Conservation (phyloP, 2,329 filamentous ascomycete species). For the Raffaelea deltoideospora region DNA sequence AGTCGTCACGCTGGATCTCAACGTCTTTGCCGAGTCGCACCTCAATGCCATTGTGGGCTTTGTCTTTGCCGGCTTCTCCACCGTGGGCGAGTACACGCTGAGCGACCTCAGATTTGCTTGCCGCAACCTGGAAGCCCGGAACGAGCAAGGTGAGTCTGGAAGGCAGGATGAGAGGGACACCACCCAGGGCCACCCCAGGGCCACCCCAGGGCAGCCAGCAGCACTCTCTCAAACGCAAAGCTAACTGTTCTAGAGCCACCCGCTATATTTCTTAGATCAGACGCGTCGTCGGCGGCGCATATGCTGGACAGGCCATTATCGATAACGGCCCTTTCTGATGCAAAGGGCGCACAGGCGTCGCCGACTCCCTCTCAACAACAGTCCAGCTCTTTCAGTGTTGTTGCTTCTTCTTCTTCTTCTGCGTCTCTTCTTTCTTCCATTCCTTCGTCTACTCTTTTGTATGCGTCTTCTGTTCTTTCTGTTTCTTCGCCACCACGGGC, state of each 20-base stretch:
- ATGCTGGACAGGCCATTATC: constrained; percentile 2
- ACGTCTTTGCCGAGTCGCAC: constrained; percentile 6
- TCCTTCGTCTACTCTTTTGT: not conserved
- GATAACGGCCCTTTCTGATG: too few species aligned
- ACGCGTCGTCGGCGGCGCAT: constrained; percentile 4
- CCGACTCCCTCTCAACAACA: too few species aligned
- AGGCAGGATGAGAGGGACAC: not conserved
- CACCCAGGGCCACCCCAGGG: too few species aligned
- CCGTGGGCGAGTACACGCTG: constrained; percentile 5
- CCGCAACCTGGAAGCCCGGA: constrained; percentile 4
- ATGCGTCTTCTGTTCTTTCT: not conserved
- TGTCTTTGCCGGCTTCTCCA: constrained; percentile 7
- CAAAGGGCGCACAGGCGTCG: too few species aligned
- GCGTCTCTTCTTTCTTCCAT: not conserved
- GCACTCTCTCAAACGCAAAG: constrained; percentile 2
- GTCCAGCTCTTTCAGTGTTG: too few species aligned
- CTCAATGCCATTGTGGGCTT: constrained; percentile 7
- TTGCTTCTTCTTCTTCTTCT: not conserved
- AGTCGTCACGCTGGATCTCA: constrained; percentile 8
- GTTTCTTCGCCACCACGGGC: not conserved
- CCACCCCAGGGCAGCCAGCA: not conserved
- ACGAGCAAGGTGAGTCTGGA: constrained; percentile 2
- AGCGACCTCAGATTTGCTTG: constrained; percentile 8
- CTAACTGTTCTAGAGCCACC: constrained; percentile 7
- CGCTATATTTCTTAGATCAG: constrained; percentile 2